Evolutionary conservation across 371 early-diverging fungal genomes (phyloP), one percentile per base, ranked within the genome.

Genomic region (Mortierella sp.): DNA sequence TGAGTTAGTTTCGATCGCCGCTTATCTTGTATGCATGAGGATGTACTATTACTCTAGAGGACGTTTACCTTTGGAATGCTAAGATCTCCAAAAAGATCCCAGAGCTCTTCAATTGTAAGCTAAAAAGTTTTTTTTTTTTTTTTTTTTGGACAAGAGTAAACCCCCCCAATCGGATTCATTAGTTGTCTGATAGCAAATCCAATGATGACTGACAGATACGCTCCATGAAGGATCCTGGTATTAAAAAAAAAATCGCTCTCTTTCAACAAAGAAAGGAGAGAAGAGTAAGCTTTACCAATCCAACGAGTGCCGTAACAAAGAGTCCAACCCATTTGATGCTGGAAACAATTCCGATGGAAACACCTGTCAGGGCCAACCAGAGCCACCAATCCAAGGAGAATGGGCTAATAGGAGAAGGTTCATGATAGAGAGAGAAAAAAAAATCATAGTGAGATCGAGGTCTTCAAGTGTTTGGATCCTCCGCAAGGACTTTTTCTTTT

Each of bases 321-420:
- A 98, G 85, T 1, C 99, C 99, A 37, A 99, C 99, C 99, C 99
- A 99, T 82, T 99, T 99, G 18, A 99, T 93, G 85, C 99, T 98
- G 11, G 91, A 84, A 7, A 93, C 97, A 59, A 94, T 87, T 28
- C 99, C 99, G 26, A 99, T 81, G 18, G 95, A 93, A 4, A 94
- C 73, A 53, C 99, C 99, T 5, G 98, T 95, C 50, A 92, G 77
- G 4, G 90, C 66, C 30, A 99, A 80, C 95, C 97, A 96, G 9
- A 87, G 64, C 88, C 91, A 96, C 99, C 98, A 98, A 55, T 90
- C 85, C 0, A 74, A 30, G 1, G 95, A 88, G 66, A 98, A 97
- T 7, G 97, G 87, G 43, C 93, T 93, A 48, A 11, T 14, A 26
- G 26, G 15, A 52, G 11, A 21, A 16, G 43, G 44, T n/a, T n/a